Conservation (phyloP, 495 filamentous ascomycete genomes). For the Apodospora peruviana region DNA sequence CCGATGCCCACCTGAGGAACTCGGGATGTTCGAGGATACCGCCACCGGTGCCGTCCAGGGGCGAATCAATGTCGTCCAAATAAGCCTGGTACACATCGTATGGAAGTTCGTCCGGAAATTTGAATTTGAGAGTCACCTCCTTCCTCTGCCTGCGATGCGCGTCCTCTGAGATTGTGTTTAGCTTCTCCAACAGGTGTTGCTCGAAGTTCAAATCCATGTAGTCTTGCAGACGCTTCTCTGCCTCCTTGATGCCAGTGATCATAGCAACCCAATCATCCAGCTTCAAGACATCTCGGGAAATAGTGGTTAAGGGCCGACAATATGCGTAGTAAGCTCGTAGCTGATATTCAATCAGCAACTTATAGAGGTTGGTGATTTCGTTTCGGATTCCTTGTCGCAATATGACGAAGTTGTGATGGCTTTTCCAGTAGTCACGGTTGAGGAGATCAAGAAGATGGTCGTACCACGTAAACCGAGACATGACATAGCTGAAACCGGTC, state of each 20-base stretch:
- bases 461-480: conserved; percentile 20
- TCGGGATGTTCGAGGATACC: conserved; percentile 11
- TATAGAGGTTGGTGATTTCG: conserved; percentile 14
- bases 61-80: conserved; percentile 16
- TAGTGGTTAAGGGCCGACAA: conserved; percentile 8
- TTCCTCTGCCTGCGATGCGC: conserved; percentile 12
- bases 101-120: conserved; percentile 18
- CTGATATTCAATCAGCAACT: conserved; percentile 19
- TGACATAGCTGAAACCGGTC: conserved; percentile 17
- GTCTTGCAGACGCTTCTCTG: conserved; percentile 10
- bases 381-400: conserved; percentile 3
- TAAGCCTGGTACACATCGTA: conserved; percentile 19
- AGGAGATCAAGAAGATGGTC: conserved; percentile 15
- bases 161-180: conserved; percentile 17
- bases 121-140: conserved; percentile 16
- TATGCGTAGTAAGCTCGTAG: conserved; percentile 16
- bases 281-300: conserved; percentile 15
- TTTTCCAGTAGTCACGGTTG: conserved; percentile 16
- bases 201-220: conserved; percentile 19
- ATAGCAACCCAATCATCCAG: conserved; percentile 18
- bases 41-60: conserved; percentile 6
- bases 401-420: conserved; percentile 9
- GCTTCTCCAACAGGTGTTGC: conserved; percentile 15
- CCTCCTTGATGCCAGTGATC: conserved; percentile 10
- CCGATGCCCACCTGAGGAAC: conserved; percentile 12